phyloP scores from a whole-genome alignment of 1,284 basidiomycete species.

The Waitea zeae region DNA sequence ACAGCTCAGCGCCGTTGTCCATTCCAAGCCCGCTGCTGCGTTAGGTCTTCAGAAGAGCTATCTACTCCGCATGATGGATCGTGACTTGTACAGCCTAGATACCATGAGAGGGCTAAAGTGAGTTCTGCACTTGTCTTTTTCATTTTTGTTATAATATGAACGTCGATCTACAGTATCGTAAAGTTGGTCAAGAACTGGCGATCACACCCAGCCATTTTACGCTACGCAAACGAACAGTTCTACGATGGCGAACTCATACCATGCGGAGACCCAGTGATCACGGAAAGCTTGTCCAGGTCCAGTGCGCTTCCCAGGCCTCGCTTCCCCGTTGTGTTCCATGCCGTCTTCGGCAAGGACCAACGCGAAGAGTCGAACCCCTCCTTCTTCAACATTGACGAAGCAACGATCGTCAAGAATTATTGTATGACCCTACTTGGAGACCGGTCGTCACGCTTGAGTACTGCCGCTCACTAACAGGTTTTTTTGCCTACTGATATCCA shows the following conservation, averaged over 20 bases:
- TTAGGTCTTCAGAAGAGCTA: conserved; percentile 31
- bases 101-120: neutral
- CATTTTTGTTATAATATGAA: neutral
- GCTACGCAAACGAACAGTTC: conserved; percentile 36
- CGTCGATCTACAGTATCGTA: conserved; percentile 29
- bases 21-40: conserved; percentile 22
- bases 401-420: conserved; percentile 33
- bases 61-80: conserved; percentile 31
- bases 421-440: conserved; percentile 16
- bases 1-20: conserved; percentile 38
- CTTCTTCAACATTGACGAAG: conserved; percentile 47
- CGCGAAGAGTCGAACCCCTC: conserved; percentile 45
- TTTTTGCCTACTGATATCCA: conserved; percentile 11
- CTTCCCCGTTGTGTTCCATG: conserved; percentile 48
- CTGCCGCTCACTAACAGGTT: too few relatives aligned
- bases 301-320: conserved; percentile 12
- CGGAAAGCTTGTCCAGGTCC: conserved; percentile 9
- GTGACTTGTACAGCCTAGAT: conserved; percentile 26
- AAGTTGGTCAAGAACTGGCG: conserved; percentile 44
- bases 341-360: conserved; percentile 35
- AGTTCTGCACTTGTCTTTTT: neutral
- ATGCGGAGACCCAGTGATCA: conserved; percentile 18
- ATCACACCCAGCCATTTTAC: conserved; percentile 34
- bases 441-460: too few relatives aligned
- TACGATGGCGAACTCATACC: conserved; percentile 33